Evolutionary conservation across 768 basidiomycete genomes (phyloP).

Genomic region (Xerocomus potaroensis): DNA sequence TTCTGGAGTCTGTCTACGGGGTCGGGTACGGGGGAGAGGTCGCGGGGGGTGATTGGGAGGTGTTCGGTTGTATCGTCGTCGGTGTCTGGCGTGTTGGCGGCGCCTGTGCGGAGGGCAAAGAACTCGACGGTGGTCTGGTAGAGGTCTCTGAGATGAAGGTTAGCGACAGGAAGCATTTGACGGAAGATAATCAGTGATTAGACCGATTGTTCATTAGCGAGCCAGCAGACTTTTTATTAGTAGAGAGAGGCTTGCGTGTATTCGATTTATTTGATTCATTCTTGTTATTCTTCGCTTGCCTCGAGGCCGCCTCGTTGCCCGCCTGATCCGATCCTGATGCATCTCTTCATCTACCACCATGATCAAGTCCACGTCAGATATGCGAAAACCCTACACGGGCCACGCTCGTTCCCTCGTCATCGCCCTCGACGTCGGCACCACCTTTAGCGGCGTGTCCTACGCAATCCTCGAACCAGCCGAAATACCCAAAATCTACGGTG

Average conservation of each 20-base stretch:
- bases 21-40: slow-evolving; percentile 38
- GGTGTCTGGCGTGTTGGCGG: slow-evolving; percentile 25
- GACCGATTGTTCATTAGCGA: not conserved
- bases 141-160: slow-evolving; percentile 44
- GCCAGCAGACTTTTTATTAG: too few relatives aligned
- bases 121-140: slow-evolving; percentile 58
- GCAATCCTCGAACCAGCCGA: slow-evolving; percentile 79
- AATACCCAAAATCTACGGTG: slow-evolving; percentile 75
- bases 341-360: slow-evolving; percentile 28
- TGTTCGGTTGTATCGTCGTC: slow-evolving; percentile 28
- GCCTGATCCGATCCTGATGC: not conserved
- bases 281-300: too few relatives aligned
- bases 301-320: slow-evolving; percentile 13
- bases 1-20: slow-evolving; percentile 35
- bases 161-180: slow-evolving; percentile 44
- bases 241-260: slow-evolving; percentile 18
- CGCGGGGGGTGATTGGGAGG: slow-evolving; percentile 26
- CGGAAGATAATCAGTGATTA: slow-evolving; percentile 39
- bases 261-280: too few relatives aligned
- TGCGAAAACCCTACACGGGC: slow-evolving; percentile 72
- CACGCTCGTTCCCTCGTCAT: slow-evolving; percentile 61
- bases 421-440: slow-evolving; percentile 80
- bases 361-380: slow-evolving; percentile 52
- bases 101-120: slow-evolving; percentile 46
- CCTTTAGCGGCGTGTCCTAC: slow-evolving; percentile 81